Evolutionary conservation across 495 filamentous ascomycete species (phyloP).

Genomic region (Aspergillus heteromorphus): DNA sequence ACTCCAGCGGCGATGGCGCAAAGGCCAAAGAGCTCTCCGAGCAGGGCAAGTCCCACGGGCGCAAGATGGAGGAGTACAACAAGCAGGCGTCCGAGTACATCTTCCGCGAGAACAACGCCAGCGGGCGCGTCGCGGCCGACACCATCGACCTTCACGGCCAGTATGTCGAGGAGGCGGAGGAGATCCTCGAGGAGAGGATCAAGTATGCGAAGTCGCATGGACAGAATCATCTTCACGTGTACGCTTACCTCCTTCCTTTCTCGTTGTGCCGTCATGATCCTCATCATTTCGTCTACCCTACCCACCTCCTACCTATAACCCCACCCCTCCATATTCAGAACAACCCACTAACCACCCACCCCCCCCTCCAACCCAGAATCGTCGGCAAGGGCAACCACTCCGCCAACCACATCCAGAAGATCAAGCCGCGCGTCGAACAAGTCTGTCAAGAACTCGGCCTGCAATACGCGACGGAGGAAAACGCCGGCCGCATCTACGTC

Average conservation of each 20-base stretch:
- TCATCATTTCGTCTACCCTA: background rate
- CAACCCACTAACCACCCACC: background rate
- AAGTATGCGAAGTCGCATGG: slow-evolving; percentile 63
- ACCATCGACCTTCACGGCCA: slow-evolving; percentile 93
- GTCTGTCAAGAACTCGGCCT: slow-evolving; percentile 78
- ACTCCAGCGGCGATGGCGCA: slow-evolving; percentile 71
- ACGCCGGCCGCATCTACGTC: slow-evolving; percentile 77
- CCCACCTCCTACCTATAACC: background rate
- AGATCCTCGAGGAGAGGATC: slow-evolving; percentile 79
- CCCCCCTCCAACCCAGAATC: slow-evolving; percentile 44
- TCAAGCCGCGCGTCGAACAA: slow-evolving; percentile 86
- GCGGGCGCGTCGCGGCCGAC: slow-evolving; percentile 62
- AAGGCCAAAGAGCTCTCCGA: slow-evolving; percentile 74
- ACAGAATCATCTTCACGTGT: slow-evolving; percentile 73
- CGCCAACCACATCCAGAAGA: slow-evolving; percentile 70
- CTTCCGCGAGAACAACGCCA: slow-evolving; percentile 86
- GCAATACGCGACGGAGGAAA: slow-evolving; percentile 77
- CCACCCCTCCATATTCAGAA: background rate
- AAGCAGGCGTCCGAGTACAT: slow-evolving; percentile 86
- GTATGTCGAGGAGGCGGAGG: slow-evolving; percentile 89
- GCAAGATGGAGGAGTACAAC: slow-evolving; percentile 76
- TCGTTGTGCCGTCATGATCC: background rate
- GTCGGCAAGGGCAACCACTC: slow-evolving; percentile 95
- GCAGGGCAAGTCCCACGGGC: slow-evolving; percentile 77
- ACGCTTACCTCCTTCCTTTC: slow-evolving; percentile 19